Evolutionary conservation across 208 protist species (phyloP).

Genomic region (Leishmania turanica): DNA sequence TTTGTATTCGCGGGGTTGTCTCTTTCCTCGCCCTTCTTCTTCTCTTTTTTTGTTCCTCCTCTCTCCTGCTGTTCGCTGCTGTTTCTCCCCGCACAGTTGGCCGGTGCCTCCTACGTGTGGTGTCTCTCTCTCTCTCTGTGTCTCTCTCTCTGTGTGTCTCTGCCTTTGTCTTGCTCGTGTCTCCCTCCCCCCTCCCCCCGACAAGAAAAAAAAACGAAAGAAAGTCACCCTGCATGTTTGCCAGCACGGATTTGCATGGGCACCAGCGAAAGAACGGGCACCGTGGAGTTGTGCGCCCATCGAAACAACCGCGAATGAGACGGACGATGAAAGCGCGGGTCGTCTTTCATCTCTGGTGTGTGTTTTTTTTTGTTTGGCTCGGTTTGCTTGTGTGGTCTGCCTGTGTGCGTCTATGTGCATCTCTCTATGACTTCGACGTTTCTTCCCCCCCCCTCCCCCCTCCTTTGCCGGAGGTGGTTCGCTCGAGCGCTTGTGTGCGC

Average conservation of each 20-base stretch:
- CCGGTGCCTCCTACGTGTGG: neutral
- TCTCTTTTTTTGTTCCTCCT: neutral
- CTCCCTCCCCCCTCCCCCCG: neutral
- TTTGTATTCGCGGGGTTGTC: neutral
- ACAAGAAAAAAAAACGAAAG: neutral
- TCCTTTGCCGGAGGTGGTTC: neutral
- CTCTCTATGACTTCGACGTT: neutral
- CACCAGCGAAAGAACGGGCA: neutral
- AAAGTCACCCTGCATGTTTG: neutral
- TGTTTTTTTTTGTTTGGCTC: too few species aligned
- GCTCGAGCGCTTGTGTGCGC: neutral
- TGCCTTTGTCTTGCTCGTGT: neutral
- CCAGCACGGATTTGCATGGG: neutral
- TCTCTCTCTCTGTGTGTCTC: neutral
- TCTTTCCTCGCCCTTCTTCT: neutral
- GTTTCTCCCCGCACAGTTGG: neutral
- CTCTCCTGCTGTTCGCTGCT: neutral
- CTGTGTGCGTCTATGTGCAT: neutral
- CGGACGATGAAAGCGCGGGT: neutral
- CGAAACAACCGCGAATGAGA: neutral
- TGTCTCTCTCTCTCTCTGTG: neutral
- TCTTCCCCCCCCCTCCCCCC: neutral
- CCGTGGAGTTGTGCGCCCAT: neutral
- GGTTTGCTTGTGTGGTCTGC: neutral
- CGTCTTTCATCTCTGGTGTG: neutral